A percentile compares a stretch with the other conserved stretches of the same genome.
These are phyloP conservation scores for Dentipellis sp. DNA, from an alignment of 768 basidiomycete species.

Conservation along the genomic window DNA sequence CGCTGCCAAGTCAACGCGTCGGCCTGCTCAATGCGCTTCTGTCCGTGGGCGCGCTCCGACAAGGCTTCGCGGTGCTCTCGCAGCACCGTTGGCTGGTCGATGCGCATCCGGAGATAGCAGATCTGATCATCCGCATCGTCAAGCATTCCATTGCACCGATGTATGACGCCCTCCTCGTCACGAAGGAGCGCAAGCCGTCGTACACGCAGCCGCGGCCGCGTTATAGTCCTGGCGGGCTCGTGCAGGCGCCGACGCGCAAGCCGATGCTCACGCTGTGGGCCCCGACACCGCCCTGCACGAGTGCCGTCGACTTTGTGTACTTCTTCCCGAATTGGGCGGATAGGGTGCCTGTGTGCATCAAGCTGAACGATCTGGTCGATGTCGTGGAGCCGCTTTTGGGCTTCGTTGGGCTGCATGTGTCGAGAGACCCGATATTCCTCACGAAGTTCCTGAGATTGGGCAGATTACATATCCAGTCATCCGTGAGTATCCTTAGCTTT, in stretches of 20 bases:
- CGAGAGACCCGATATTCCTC: conserved; percentile 68
- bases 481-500: conserved; percentile 27
- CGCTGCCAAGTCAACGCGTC: conserved; percentile 64
- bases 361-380: conserved; percentile 59
- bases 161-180: conserved; percentile 41
- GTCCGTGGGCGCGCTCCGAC: conserved; percentile 73
- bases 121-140: conserved; percentile 73
- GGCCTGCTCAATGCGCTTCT: conserved; percentile 75
- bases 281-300: conserved; percentile 75
- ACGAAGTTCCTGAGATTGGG: conserved; percentile 78
- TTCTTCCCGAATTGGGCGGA: conserved; percentile 85
- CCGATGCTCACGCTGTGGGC: conserved; percentile 64
- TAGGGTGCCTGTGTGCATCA: conserved; percentile 54
- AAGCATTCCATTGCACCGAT: conserved; percentile 60
- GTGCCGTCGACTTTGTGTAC: conserved; percentile 70
- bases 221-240: conserved; percentile 48
- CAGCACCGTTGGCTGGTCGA: conserved; percentile 83
- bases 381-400: conserved; percentile 74
- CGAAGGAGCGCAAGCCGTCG: conserved; percentile 52
- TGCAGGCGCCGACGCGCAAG: conserved; percentile 47
- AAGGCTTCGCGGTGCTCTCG: conserved; percentile 69
- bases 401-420: conserved; percentile 74
- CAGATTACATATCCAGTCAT: conserved; percentile 48
- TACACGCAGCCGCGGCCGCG: conserved; percentile 57
- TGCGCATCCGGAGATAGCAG: conserved; percentile 74